Evolutionary conservation across 805 yeast genomes (phyloP), one percentile per base, ranked within the genome.

Genomic region (Lipomyces chichibuensis): DNA sequence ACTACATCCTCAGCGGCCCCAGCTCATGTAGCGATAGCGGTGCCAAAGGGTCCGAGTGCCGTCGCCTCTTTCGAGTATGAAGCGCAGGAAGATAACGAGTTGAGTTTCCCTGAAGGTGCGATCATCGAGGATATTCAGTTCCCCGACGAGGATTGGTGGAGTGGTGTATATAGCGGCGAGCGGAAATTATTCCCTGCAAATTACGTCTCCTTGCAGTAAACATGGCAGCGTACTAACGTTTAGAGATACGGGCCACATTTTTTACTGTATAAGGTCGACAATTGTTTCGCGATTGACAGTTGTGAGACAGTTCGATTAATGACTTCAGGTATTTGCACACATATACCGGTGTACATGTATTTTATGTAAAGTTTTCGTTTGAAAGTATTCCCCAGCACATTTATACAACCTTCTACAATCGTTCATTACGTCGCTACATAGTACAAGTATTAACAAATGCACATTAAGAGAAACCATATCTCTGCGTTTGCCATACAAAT

Each of bases 121-220:
- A 74, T 83, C 67, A 92, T 95, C 69, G 81, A 86, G 23, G 90
- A 92, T 67, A 89, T 95, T 69, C 96, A 92, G 73, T 90, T 91
- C 77, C 89, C 91, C 20, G 97, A 92, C 74, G 97, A 91, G 57
- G 97, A 91, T 76, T 95, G 99, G 99, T 95, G 98, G 98, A 83
- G 89, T 63, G 99, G 99, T 61, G 87, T 85, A 69, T 83, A 88
- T 73, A 80, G 87, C 39, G 97, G 97, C 57, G 89, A 87, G 72
- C 84, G 85, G 72, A 95, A 95, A 65, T 82, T 94, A 64, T 93
- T 94, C 87, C 99, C 99, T 62, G 87, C 97, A 54, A 92, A 91
- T 79, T 92, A 90, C 76, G 98, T 95, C 52, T 60, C 60, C n/a
- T 35, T 68, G 55, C 54, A 33, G 56, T 68, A 52, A 43, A 20